Conservation (phyloP, 2,329 filamentous ascomycete genomes). For the Penicillium sp. region DNA sequence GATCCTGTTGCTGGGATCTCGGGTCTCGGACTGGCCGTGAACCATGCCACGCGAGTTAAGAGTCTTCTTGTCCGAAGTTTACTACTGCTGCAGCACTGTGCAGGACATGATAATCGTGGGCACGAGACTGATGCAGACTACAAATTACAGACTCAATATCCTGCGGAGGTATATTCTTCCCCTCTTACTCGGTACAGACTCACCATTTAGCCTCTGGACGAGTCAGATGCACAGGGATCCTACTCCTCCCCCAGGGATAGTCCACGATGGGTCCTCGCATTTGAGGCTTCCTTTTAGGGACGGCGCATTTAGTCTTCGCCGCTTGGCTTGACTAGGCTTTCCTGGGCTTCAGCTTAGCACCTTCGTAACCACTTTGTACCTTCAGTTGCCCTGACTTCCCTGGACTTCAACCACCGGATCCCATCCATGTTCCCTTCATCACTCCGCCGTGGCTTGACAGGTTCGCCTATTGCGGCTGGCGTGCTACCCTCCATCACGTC, state of each 20-base stretch:
- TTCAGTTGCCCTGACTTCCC: neutral
- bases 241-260: neutral
- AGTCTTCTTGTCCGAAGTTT: neutral
- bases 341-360: neutral
- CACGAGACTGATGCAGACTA: slow-evolving; percentile 1
- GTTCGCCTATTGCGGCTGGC: slow-evolving; percentile 17
- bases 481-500: slow-evolving; percentile 24
- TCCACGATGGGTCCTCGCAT: neutral
- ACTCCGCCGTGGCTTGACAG: slow-evolving; percentile 13
- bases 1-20: neutral
- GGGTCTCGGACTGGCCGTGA: slow-evolving; percentile 12
- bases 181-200: neutral
- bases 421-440: neutral
- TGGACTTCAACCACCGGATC: slow-evolving; percentile 1
- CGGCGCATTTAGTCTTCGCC: slow-evolving; percentile 7
- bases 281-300: neutral
- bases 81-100: neutral
- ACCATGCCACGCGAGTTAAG: too few relatives aligned
- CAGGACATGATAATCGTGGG: neutral
- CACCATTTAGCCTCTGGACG: neutral
- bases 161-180: neutral
- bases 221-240: slow-evolving; percentile 1
- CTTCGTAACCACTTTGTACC: too few relatives aligned
- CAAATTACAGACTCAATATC: neutral
- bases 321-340: slow-evolving; percentile 7